Evolutionary conservation across 169 alveolate species (phyloP).

Genomic region (Babesia divergens): DNA sequence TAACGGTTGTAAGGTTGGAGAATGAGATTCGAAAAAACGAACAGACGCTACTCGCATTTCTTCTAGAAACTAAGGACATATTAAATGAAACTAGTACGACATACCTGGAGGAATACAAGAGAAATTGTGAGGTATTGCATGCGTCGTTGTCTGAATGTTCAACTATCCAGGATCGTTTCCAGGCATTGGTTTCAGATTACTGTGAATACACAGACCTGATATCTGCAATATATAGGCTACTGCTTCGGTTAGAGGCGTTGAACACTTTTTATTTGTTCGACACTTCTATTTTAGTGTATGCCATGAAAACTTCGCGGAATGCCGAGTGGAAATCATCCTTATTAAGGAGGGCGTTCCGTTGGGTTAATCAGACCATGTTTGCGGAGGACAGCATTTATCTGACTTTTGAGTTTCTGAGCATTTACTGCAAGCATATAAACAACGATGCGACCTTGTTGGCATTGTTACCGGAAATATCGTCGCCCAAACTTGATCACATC

Average conservation of each 20-base stretch:
- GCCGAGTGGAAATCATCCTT: slow-evolving; percentile 39
- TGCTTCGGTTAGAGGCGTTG: slow-evolving; percentile 84
- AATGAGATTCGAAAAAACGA: slow-evolving; percentile 94
- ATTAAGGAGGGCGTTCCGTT: slow-evolving; percentile 47
- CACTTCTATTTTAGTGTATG: slow-evolving; percentile 89
- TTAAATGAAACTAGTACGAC: slow-evolving; percentile 89
- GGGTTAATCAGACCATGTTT: slow-evolving; percentile 51
- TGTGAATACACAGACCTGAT: slow-evolving; percentile 86
- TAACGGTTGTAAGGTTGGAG: slow-evolving; percentile 84
- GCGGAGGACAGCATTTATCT: slow-evolving; percentile 20
- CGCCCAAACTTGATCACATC: slow-evolving; percentile 54
- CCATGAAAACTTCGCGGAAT: slow-evolving; percentile 71
- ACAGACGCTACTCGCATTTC: slow-evolving; percentile 91
- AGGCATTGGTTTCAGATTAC: slow-evolving; percentile 83
- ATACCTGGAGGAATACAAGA: slow-evolving; percentile 86
- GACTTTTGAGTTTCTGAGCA: slow-evolving; percentile 10
- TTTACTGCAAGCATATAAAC: background rate
- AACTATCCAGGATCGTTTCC: slow-evolving; percentile 89
- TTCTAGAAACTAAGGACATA: slow-evolving; percentile 96
- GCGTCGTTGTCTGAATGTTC: slow-evolving; percentile 90
- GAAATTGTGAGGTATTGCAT: slow-evolving; percentile 90
- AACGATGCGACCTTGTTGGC: slow-evolving; percentile 21
- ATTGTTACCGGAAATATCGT: slow-evolving; percentile 44
- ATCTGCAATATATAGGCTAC: slow-evolving; percentile 81
- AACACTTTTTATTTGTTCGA: slow-evolving; percentile 91